These are phyloP conservation scores for Phialophora tarda DNA, from an alignment of 2,329 filamentous ascomycete species.

Conservation along the genomic window DNA sequence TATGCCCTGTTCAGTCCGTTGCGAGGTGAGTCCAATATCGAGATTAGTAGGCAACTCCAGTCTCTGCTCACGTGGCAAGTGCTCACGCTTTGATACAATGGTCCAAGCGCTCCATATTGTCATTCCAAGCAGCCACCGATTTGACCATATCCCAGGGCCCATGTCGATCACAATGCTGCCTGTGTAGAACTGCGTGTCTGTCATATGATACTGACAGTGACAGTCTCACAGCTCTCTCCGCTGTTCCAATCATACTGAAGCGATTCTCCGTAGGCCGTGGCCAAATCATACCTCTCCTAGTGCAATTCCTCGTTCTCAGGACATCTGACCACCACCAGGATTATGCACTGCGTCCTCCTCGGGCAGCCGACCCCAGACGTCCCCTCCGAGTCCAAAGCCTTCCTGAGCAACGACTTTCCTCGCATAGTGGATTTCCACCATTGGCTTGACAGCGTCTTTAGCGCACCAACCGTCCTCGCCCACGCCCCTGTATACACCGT, in stretches of 20 bases:
- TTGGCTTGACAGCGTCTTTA: slow-evolving; percentile 25
- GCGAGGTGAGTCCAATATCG: background rate
- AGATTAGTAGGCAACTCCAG: background rate
- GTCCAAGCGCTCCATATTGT: background rate
- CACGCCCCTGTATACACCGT: slow-evolving; percentile 38
- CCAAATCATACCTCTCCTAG: background rate
- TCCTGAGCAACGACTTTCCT: slow-evolving; percentile 35
- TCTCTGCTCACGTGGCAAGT: background rate
- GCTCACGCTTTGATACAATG: background rate
- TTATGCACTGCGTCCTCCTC: slow-evolving; percentile 29
- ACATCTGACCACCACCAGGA: background rate
- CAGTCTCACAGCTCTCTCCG: background rate
- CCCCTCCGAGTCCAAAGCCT: slow-evolving; percentile 38
- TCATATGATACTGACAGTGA: background rate
- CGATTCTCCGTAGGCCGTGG: background rate
- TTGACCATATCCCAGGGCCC: background rate
- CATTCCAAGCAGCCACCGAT: background rate
- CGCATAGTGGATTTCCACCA: slow-evolving; percentile 37
- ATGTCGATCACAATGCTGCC: background rate
- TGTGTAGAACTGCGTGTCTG: background rate
- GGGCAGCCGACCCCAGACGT: slow-evolving; percentile 34
- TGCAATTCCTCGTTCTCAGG: background rate
- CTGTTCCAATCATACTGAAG: background rate
- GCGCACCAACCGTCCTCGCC: slow-evolving; percentile 37
- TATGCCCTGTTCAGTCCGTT: background rate